Evolutionary conservation across 352 stramenopile species (phyloP), one percentile per base, ranked within the genome.

Genomic region (Phytophthora aleatoria): DNA sequence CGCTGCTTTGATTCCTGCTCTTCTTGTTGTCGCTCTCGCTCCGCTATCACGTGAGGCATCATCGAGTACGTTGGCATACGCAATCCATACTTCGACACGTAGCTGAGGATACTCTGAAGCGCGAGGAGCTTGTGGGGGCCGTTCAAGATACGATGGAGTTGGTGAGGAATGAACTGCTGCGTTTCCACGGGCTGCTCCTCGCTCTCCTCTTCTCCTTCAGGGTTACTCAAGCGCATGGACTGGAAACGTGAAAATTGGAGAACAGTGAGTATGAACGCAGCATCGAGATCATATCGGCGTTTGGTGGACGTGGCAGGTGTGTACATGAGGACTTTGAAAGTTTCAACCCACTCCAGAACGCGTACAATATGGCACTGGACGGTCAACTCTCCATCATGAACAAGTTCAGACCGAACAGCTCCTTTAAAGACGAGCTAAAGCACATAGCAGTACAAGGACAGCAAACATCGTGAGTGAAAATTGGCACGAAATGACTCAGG

Each of bases 391-490:
- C 11, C n/a, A 16, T n/a, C 10, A 1, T 28, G 36, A n/a, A 39
- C 28, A 12, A 5, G 27, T 20, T 45, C 24, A 8, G 42, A 58
- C 30, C 56, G 45, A 33, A 83, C 50, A 1, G 44, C 64, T 16
- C 76, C 76, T 33, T 65, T 70, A 43, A 85, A 85, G 44, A 85
- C 20, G 15, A 83, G 43, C 76, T 85, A n/a, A 0, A 58, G 1
- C 12, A 44, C 13, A 39, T 20, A 20, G 12, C 35, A 54, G 49
- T 2, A 50, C 30, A 8, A 38, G 50, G 27, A 6, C 3, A 24
- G 9, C 45, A 55, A 16, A 58, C 15, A 47, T 31, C 7, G 15
- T 58, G n/a, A 56, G 44, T 30, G 11, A 33, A 9, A 28, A 27
- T 31, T 27, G 33, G 31, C 10, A n/a, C 10, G 26, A 28, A 35